Evolutionary conservation across 2,329 filamentous ascomycete species (phyloP).

Genomic region (Ascochyta rabiei): DNA sequence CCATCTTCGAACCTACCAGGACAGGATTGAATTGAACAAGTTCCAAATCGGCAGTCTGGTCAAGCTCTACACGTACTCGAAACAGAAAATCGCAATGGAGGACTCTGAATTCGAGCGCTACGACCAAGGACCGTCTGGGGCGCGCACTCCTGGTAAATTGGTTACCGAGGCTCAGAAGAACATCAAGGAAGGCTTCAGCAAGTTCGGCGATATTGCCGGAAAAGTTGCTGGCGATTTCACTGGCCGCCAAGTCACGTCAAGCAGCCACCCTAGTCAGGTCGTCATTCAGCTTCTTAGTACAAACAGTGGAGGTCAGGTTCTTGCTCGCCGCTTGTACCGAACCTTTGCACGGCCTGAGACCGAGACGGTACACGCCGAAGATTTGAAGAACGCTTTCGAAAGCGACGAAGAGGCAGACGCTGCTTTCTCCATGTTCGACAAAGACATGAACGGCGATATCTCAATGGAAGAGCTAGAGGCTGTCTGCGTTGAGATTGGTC

Average conservation of each 20-base stretch:
- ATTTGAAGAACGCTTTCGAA: conserved; percentile 78
- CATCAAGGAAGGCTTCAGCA: conserved; percentile 75
- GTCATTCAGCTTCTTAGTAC: conserved; percentile 77
- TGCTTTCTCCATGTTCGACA: conserved; percentile 92
- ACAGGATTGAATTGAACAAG: conserved; percentile 90
- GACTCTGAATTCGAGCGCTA: conserved; percentile 77
- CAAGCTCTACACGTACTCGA: conserved; percentile 70
- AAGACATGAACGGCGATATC: conserved; percentile 95
- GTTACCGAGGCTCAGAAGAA: conserved; percentile 73
- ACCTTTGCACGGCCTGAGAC: conserved; percentile 78
- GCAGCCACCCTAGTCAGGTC: conserved; percentile 82
- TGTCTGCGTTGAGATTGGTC: conserved; percentile 90
- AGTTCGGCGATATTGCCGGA: conserved; percentile 83
- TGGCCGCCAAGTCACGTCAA: conserved; percentile 69
- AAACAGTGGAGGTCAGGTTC: conserved; percentile 76
- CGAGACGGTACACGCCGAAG: conserved; percentile 78
- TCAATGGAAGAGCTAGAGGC: conserved; percentile 93
- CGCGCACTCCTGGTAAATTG: conserved; percentile 74
- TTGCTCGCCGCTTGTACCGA: conserved; percentile 86
- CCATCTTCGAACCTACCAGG: conserved; percentile 86
- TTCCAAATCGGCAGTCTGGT: conserved; percentile 76
- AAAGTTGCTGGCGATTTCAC: conserved; percentile 92
- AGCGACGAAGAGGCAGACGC: conserved; percentile 85
- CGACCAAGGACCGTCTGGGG: conserved; percentile 58
- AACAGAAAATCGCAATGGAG: conserved; percentile 68